Conservation (phyloP, 345 rosid species). For the Carallia pectinifolia region DNA sequence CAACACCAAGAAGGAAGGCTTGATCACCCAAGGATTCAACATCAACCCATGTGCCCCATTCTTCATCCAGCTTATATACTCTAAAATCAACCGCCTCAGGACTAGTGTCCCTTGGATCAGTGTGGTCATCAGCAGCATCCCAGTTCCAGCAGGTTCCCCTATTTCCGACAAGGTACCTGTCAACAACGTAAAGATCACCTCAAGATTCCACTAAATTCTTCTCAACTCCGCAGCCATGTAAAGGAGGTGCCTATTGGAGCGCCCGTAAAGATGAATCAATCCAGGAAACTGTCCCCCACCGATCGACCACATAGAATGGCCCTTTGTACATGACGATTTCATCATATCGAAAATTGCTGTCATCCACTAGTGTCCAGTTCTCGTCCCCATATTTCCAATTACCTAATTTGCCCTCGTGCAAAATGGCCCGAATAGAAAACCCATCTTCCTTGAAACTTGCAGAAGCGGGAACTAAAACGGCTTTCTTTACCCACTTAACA, state of each 20-base stretch:
- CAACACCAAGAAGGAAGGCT: constrained; percentile 26
- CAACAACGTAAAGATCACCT: constrained; percentile 30
- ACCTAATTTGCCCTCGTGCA: constrained; percentile 16
- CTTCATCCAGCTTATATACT: constrained; percentile 39
- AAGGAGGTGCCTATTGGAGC: constrained; percentile 15
- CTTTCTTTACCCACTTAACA: background rate
- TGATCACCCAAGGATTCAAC: constrained; percentile 24
- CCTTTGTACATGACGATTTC: constrained; percentile 14
- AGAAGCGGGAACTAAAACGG: constrained; percentile 3
- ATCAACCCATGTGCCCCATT: constrained; percentile 37
- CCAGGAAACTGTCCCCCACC: constrained; percentile 21
- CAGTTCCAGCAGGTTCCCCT: no score
- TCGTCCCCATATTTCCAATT: constrained; percentile 21
- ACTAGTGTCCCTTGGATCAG: no score
- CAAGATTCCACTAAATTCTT: constrained; percentile 28
- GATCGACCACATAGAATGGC: constrained; percentile 21
- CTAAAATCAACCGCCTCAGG: constrained; percentile 17
- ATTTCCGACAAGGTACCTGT: constrained; percentile 19
- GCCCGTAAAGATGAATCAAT: constrained; percentile 15
- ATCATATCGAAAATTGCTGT: constrained; percentile 13
- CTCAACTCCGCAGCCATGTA: constrained; percentile 7
- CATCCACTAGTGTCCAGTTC: constrained; percentile 15
- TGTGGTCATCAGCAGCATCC: no score
- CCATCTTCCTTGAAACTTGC: background rate
- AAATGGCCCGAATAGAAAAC: background rate